These are phyloP conservation scores for Magnusiomyces starmeri DNA, from an alignment of 1,139 yeast genomes.

Conservation along the genomic window DNA sequence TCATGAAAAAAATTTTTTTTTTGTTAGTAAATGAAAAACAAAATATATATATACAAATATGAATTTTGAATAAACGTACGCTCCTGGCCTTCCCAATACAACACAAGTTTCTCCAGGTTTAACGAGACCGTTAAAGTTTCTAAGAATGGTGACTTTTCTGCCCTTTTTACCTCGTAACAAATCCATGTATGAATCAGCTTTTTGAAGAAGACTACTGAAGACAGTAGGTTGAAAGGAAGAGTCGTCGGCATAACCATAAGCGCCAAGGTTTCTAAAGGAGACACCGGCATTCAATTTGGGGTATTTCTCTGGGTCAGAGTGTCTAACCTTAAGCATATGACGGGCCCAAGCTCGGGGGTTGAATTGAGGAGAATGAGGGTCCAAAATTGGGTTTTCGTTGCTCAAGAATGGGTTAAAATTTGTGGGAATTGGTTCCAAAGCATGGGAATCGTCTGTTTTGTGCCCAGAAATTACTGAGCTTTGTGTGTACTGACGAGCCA, in stretches of 20 bases:
- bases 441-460: neutral
- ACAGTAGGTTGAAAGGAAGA: slow-evolving; percentile 69
- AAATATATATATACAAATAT: neutral
- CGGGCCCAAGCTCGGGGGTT: neutral
- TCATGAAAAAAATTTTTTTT: slow-evolving; percentile 27
- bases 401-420: slow-evolving; percentile 4
- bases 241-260: slow-evolving; percentile 64
- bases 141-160: slow-evolving; percentile 47
- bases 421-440: slow-evolving; percentile 31
- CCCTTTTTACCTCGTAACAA: slow-evolving; percentile 19
- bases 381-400: slow-evolving; percentile 35
- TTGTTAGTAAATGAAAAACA: neutral
- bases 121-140: slow-evolving; percentile 60
- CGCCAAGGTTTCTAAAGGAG: slow-evolving; percentile 55
- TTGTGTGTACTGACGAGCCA: neutral
- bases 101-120: slow-evolving; percentile 69
- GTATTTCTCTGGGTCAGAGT: neutral
- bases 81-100: slow-evolving; percentile 73
- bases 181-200: neutral
- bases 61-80: slow-evolving; percentile 10
- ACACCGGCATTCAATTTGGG: slow-evolving; percentile 43
- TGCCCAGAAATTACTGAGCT: neutral
- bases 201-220: slow-evolving; percentile 35
- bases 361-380: neutral
- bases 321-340: neutral